These are phyloP conservation scores for Vigna hirtella DNA, from an alignment of 306 rosid species.

Conservation along the genomic window DNA sequence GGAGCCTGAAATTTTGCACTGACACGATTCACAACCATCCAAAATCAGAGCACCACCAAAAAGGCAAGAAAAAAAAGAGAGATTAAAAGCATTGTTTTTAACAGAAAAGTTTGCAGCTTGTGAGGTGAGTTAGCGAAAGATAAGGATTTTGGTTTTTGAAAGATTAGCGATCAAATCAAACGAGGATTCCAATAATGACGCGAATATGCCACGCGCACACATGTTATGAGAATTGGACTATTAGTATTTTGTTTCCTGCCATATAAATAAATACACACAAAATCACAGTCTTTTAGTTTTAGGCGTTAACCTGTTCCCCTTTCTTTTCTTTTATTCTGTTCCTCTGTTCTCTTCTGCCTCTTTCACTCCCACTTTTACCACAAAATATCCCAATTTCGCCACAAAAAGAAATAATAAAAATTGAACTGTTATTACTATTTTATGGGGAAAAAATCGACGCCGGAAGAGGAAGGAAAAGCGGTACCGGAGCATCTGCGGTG, in stretches of 20 bases:
- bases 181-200: constrained; percentile 45
- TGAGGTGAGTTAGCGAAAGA: constrained; percentile 25
- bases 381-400: constrained; percentile 45
- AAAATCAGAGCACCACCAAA: background rate
- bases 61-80: background rate
- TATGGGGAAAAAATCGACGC: constrained; percentile 31
- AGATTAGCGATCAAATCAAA: constrained; percentile 31
- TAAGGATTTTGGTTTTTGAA: constrained; percentile 32
- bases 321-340: background rate
- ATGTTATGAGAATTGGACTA: background rate
- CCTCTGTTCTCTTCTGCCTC: constrained; percentile 12
- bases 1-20: constrained; percentile 24
- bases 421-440: background rate
- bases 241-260: constrained; percentile 17
- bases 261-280: constrained; percentile 38
- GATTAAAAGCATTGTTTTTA: constrained; percentile 13
- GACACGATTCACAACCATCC: constrained; percentile 1
- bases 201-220: constrained; percentile 46
- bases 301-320: constrained; percentile 15
- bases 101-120: constrained; percentile 35
- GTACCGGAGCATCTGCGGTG: constrained; percentile 86
- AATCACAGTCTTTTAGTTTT: constrained; percentile 30
- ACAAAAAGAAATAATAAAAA: background rate
- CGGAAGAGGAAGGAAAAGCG: constrained; percentile 51
- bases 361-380: constrained; percentile 25